Conservation (phyloP, 257 asterid genomes). For the Euphrasia confusa region DNA sequence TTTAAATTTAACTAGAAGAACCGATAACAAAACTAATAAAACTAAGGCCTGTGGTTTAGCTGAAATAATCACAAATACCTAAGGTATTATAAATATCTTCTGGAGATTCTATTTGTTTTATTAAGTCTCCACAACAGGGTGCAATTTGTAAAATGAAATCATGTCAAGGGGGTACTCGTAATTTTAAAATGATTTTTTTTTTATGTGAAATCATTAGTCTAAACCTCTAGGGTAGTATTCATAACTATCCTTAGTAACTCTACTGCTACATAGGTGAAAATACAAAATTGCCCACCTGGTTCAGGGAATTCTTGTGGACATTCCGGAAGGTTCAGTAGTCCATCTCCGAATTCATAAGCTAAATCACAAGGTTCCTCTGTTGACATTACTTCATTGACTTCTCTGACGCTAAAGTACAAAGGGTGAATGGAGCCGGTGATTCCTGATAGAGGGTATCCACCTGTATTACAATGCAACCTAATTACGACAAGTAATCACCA, state of each 20-base stretch:
- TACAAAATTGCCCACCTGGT: conserved; percentile 46
- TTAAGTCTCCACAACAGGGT: neutral
- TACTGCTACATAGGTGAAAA: conserved; percentile 1
- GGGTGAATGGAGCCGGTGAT: conserved; percentile 44
- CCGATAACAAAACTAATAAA: neutral
- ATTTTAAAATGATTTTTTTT: neutral
- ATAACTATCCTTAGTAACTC: too few species aligned
- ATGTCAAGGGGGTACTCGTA: neutral
- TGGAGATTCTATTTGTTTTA: neutral
- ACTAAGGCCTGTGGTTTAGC: neutral
- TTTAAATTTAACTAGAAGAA: neutral
- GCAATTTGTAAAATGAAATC: neutral
- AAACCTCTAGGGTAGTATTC: neutral
- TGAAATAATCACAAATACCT: neutral
- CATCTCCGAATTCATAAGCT: conserved; percentile 78
- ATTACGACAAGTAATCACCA: conserved; percentile 8
- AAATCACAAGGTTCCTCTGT: conserved; percentile 92
- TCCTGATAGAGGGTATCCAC: conserved; percentile 48
- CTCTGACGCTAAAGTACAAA: conserved; percentile 54
- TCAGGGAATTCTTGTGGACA: conserved; percentile 66
- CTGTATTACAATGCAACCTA: conserved; percentile 29
- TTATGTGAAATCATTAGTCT: neutral
- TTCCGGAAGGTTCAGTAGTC: conserved; percentile 50
- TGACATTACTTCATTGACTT: conserved; percentile 62
- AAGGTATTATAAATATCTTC: neutral